Base-by-base conservation (phyloP, 768 basidiomycete genomes). In the Macrolepiota dolichaula region DNA sequence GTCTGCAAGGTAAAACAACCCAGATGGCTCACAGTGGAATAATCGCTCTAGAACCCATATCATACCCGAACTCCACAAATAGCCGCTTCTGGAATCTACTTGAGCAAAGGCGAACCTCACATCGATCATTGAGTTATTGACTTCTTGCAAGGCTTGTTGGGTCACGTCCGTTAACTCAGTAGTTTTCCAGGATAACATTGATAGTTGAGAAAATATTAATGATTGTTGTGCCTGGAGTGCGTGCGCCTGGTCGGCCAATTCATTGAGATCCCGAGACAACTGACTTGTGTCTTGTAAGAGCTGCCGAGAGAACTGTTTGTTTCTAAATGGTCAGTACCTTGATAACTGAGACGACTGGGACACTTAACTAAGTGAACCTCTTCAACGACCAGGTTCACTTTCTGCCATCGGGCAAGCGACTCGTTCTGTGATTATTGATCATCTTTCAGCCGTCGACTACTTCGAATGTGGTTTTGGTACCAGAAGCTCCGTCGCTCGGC, bases 351-450 rank as follows among this genome's bases (percentile, higher is more conserved):
- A 10, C 42, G n/a, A 36, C 17, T 9, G 52, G 10, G 22, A 4
- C 29, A 60, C 59, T 60, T 44, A 60, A 60, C 59, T 2, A 54
- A 40, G 22, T 54, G 59, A 12, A 60, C 15, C 19, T 54, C 59
- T 12, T 54, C 52, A 22, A 47, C n/a, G 6, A 60, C 6, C 12
- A 46, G 13, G 36, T n/a, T 46, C 44, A 36, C 54, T n/a, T 54
- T 52, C 15, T 47, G 59, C 59, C 59, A 60, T n/a, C 32, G 51
- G n/a, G 15, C 40, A 11, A 44, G 35, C 22, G 46, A 36, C 25
- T 49, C 59, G 17, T 53, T 37, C 59, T 60, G 44, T 15, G 9
- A 7, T 22, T 17, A 22, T 11, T n/a, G 22, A 22, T 59, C 24
- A 59, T 22, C 10, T 15, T n/a, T 19, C 22, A 22, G 1, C 22